Evolutionary conservation across 768 basidiomycete species (phyloP).

Genomic region (Trametes cinnabarina): DNA sequence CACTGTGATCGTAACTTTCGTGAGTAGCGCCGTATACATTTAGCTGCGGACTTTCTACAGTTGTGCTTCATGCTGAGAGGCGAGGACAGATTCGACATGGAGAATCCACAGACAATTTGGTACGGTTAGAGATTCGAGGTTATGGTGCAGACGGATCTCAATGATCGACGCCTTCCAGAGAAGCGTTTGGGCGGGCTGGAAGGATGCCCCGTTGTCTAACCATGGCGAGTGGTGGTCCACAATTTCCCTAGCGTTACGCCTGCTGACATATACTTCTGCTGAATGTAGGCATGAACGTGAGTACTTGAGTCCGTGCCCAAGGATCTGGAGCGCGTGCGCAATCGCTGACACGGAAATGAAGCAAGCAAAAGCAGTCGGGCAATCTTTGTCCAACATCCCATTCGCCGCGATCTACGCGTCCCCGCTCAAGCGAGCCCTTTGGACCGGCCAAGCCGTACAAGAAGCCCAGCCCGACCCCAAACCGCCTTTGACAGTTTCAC

Average conservation of each 20-base stretch:
- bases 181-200: constrained; percentile 71
- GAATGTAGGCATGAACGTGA: constrained; percentile 34
- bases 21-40: too few species aligned
- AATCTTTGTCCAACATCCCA: constrained; percentile 44
- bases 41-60: too few species aligned
- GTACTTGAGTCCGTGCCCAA: background rate
- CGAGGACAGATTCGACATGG: constrained; percentile 70
- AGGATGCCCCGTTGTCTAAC: constrained; percentile 69
- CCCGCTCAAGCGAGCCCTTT: constrained; percentile 58
- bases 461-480: constrained; percentile 46
- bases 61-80: too few species aligned
- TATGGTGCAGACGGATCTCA: too few species aligned
- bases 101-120: constrained; percentile 75
- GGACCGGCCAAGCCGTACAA: constrained; percentile 58
- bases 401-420: constrained; percentile 66
- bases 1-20: too few species aligned
- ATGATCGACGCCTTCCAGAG: constrained; percentile 29
- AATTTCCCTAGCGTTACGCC: background rate
- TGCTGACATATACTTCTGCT: background rate
- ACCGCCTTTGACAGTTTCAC: constrained; percentile 46
- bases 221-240: constrained; percentile 50
- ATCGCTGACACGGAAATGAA: background rate
- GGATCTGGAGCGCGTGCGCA: background rate
- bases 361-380: constrained; percentile 47
- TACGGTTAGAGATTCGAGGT: too few species aligned